Percentiles rank a stretch among this genome's conserved stretches.
Conservation (phyloP, 164 flowering plant genomes). For the Sedum album region DNA sequence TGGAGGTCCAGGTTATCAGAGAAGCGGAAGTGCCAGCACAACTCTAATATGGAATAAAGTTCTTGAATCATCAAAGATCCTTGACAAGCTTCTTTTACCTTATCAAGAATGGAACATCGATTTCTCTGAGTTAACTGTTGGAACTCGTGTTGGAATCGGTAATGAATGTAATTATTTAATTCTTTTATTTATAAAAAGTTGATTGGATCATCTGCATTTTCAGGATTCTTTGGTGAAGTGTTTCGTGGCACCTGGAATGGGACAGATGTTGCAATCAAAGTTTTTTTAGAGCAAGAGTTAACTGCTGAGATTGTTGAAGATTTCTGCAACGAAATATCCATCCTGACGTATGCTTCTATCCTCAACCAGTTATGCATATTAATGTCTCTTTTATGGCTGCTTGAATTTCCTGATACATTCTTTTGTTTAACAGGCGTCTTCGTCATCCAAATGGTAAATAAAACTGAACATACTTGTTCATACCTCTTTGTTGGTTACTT, state of each 20-base stretch:
- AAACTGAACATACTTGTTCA: neutral
- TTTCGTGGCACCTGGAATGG: conserved; percentile 98
- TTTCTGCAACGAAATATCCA: conserved; percentile 93
- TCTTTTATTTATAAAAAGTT: neutral
- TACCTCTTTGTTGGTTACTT: neutral
- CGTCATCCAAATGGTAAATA: conserved; percentile 93
- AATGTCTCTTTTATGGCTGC: neutral
- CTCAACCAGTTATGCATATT: neutral
- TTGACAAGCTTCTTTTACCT: conserved; percentile 63
- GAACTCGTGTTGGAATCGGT: conserved; percentile 99
- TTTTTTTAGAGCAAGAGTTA: conserved; percentile 91
- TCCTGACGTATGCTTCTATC: conserved; percentile 49
- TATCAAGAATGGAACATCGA: conserved; percentile 91
- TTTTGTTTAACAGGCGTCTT: conserved; percentile 57
- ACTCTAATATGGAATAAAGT: conserved; percentile 75
- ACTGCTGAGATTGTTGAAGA: conserved; percentile 96
- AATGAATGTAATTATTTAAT: neutral
- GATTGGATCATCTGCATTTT: neutral
- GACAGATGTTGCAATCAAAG: conserved; percentile 93
- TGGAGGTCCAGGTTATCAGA: conserved; percentile 40
- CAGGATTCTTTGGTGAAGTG: conserved; percentile 97
- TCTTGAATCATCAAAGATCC: conserved; percentile 53
- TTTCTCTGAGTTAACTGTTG: conserved; percentile 85
- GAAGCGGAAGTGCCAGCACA: conserved; percentile 39
- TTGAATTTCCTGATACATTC: conserved; percentile 3